phyloP scores from a whole-genome alignment of 345 rosid genomes.

The Gossypium ekmanianum region DNA sequence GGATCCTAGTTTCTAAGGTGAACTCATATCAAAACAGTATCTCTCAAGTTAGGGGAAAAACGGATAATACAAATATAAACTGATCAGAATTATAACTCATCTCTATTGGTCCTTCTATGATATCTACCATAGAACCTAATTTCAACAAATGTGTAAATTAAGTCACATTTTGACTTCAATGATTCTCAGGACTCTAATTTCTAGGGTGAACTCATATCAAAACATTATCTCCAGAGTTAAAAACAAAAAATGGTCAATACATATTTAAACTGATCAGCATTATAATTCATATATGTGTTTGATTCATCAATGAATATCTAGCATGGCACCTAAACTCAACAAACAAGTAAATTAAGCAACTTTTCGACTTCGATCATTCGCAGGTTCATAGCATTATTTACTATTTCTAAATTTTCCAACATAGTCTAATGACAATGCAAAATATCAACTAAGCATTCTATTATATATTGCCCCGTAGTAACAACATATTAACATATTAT shows the following conservation, averaged over 20 bases:
- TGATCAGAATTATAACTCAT: background rate
- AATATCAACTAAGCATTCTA: background rate
- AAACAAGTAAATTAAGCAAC: background rate
- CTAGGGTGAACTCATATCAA: background rate
- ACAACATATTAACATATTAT: background rate
- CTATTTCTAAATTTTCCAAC: background rate
- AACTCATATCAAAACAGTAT: background rate
- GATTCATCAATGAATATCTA: background rate
- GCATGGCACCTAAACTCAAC: slow-evolving; percentile 4
- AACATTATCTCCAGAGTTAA: background rate
- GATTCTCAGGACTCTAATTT: background rate
- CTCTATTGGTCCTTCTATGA: background rate
- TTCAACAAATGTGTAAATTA: background rate
- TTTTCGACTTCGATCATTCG: background rate
- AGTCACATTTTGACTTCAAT: background rate
- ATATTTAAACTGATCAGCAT: background rate
- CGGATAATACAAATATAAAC: background rate
- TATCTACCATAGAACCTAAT: background rate
- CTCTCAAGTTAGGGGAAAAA: background rate
- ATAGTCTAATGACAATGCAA: background rate
- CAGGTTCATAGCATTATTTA: background rate
- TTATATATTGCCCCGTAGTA: background rate
- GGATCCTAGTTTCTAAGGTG: background rate
- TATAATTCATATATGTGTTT: background rate
- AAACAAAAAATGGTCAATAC: background rate